Base-by-base conservation (phyloP, 106 monocot species). In the Gastrodia elata region DNA sequence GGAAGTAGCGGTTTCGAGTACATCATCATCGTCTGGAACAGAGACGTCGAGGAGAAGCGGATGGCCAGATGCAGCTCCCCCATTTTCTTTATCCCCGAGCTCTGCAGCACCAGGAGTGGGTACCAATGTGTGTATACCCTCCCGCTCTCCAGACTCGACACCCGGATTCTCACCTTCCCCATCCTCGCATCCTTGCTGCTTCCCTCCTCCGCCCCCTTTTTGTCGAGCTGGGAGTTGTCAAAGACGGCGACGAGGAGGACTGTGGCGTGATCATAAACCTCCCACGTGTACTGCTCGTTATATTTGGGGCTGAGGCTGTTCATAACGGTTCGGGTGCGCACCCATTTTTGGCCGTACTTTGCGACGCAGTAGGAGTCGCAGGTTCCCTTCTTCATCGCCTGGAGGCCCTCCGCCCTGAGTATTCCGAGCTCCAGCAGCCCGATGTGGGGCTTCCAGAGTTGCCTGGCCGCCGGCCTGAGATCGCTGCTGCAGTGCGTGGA, bases 281-380 rank as follows among this genome's bases (percentile, higher is more conserved):
- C 88, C 91, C 91, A 91, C 25, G 88, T 83, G 71, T 91, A 88
- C 77, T 87, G 91, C 39, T 91, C 91, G 9, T 88, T 81, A 70
- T 84, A 91, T 70, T 71, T 83, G 2, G 91, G 91, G 58, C 32
- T 81, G 14, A 88, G 80, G 55, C 68, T 79, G 77, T 77, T 71
- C 32, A 91, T 42, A 26, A 85, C 81, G 24, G 91, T 91, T n/a
- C 88, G 83, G 11, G 91, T 91, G 9, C 91, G 75, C 10, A 91
- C 81, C 91, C 91, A 91, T 75, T 91, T 91, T 28, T 80, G 81
- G 42, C 91, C 87, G 36, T 91, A 91, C 65, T 88, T 91, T 0
- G 91, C 91, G 2, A 91, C 91, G 73, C 91, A 91, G 73, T 88
- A 91, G n/a, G 85, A 71, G 71, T 91, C 91, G 24, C 79, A 83